These are phyloP conservation scores for Claviceps maximensis DNA, from an alignment of 2,329 filamentous ascomycete genomes.

Conservation along the genomic window DNA sequence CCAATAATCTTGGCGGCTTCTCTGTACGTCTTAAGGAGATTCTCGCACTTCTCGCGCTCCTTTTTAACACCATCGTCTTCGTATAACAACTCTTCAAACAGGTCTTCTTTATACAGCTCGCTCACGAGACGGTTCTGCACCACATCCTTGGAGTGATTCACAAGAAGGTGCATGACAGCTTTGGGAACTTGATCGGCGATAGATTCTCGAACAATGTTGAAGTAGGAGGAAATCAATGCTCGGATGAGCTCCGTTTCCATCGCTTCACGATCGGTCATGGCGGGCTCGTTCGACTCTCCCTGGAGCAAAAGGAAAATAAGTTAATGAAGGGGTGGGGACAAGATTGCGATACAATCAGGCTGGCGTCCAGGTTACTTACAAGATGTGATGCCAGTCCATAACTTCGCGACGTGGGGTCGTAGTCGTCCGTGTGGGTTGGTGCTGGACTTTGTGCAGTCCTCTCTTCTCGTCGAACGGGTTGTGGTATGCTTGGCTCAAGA, in stretches of 20 bases:
- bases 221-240: conserved; percentile 93
- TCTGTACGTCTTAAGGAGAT: conserved; percentile 84
- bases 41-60: conserved; percentile 97
- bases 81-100: conserved; percentile 89
- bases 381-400: conserved; percentile 37
- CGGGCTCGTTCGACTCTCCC: conserved; percentile 58
- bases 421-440: conserved; percentile 26
- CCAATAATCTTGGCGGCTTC: conserved; percentile 97
- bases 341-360: background rate
- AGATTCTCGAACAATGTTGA: conserved; percentile 97
- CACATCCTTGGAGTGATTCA: conserved; percentile 96
- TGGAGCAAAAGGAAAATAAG: conserved; percentile 16
- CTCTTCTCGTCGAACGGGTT: conserved; percentile 66
- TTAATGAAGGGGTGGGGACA: background rate
- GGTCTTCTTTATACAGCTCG: conserved; percentile 80
- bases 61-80: conserved; percentile 97
- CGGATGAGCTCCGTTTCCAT: conserved; percentile 97
- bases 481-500: conserved; percentile 67
- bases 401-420: conserved; percentile 27
- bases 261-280: conserved; percentile 86
- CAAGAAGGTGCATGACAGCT: conserved; percentile 94
- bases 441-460: conserved; percentile 40
- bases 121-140: conserved; percentile 95
- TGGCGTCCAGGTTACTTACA: conserved; percentile 32
- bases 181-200: conserved; percentile 98